Base-by-base conservation (phyloP, 495 filamentous ascomycete genomes). In the Cercophora samala region DNA sequence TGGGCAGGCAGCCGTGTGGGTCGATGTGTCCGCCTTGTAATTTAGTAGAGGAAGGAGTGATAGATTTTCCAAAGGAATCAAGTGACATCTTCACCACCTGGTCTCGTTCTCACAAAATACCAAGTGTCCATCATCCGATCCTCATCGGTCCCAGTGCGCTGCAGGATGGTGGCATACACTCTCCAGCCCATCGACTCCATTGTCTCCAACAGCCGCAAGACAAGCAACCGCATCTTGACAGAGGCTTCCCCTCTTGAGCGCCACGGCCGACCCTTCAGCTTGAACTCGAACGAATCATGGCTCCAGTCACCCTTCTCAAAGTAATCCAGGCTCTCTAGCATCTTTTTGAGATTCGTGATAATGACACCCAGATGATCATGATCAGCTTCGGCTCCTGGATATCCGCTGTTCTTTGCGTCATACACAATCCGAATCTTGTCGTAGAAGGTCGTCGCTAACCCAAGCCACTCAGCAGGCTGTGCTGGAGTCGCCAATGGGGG, bases 371-470 rank as follows among this genome's bases (percentile, higher is more conserved):
- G 23, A 25, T 68, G 52, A 37, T 60, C 65, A 15, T 59, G 53
- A 25, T 62, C 26, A n/a, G 24, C 19, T 2, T 59, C 58, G 23
- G 21, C 6, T 46, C 55, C 26, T 54, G 18, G 19, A 4, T 32
- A 17, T 26, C 46, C 22, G 54, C 37, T 60, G 9, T 51, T 23
- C 4, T 69, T 46, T 8, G 42, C 32, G 5, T 72, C 68, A 22
- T 67, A 66, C 3, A 74, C 59, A 17, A 74, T 29, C 13, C 68
- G 56, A 51, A 74, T 58, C 62, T 46, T 68, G n/a, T 69, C 56
- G 0, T 5, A 52, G 0, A 29, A 32, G 32, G 53, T 21, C 5
- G 64, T 62, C 9, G 64, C 68, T 21, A 72, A 26, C 1, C 26
- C 66, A 1, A 74, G 59, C 68, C 72, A 74, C 17, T 72, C 70